phyloP scores from a whole-genome alignment of 208 protist genomes.

The Wallacemonas rigidus region DNA sequence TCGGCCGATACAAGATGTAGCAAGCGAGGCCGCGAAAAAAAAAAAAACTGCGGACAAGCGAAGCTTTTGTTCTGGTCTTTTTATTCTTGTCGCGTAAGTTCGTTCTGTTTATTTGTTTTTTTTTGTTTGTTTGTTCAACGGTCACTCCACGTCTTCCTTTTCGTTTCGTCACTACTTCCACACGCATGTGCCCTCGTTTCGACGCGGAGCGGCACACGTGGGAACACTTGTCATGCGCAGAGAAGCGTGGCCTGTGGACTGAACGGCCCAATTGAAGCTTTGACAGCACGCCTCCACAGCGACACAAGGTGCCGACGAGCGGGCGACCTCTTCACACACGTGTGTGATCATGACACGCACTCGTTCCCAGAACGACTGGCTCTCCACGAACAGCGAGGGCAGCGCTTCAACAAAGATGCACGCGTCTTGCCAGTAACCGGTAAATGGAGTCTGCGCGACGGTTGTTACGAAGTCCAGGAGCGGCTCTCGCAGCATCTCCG shows the following conservation, averaged over 20 bases:
- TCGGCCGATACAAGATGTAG: not conserved
- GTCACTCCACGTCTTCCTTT: not conserved
- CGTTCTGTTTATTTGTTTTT: not conserved
- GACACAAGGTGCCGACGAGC: not conserved
- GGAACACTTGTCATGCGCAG: conserved; percentile 16
- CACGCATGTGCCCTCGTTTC: too few relatives aligned
- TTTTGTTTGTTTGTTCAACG: conserved; percentile 9
- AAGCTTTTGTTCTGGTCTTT: too few relatives aligned
- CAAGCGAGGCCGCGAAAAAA: conserved; percentile 17
- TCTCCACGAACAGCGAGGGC: conserved; percentile 36
- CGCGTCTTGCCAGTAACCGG: not conserved
- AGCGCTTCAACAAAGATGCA: conserved; percentile 47
- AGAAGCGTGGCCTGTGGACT: conserved; percentile 42
- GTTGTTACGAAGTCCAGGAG: conserved; percentile 13
- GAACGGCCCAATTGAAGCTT: conserved; percentile 66
- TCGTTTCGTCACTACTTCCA: not conserved
- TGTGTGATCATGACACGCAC: not conserved
- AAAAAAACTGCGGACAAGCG: not conserved
- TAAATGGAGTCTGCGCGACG: not conserved
- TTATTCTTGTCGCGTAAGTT: too few relatives aligned
- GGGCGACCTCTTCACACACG: not conserved
- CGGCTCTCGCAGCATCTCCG: conserved; percentile 28
- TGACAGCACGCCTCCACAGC: conserved; percentile 32
- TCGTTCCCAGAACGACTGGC: conserved; percentile 33
- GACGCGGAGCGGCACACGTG: not conserved